A percentile compares a stretch with the other conserved stretches of the same genome.
Evolutionary conservation across 164 flowering plant genomes (phyloP).

Genomic region (Vitis riparia): DNA sequence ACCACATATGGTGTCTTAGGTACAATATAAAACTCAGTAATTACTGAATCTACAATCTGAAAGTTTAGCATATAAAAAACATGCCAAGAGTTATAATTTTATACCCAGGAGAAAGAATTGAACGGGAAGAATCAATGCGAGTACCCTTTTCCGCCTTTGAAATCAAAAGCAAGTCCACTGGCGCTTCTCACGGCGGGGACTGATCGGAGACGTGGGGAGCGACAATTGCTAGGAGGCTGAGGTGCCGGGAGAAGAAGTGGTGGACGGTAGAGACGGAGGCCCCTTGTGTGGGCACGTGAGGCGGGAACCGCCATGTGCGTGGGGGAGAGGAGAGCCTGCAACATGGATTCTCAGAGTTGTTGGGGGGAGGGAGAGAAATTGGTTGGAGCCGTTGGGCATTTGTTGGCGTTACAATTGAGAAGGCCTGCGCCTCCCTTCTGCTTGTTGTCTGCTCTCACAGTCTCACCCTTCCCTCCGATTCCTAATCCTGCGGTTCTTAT

Average conservation of each 20-base stretch:
- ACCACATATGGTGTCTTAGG: too few relatives aligned
- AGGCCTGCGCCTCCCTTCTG: too few relatives aligned
- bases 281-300: conserved; percentile 5
- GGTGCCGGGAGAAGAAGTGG: conserved; percentile 4
- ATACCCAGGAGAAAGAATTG: neutral
- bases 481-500: too few relatives aligned
- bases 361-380: neutral
- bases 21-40: too few relatives aligned
- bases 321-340: conserved; percentile 19
- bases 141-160: conserved; percentile 60
- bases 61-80: too few relatives aligned
- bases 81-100: too few relatives aligned
- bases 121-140: neutral
- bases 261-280: conserved; percentile 15
- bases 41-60: too few relatives aligned
- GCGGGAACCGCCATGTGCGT: conserved; percentile 8
- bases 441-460: too few relatives aligned
- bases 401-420: neutral
- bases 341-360: conserved; percentile 4
- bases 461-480: too few relatives aligned
- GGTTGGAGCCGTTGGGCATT: neutral
- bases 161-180: conserved; percentile 30
- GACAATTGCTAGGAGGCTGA: conserved; percentile 7
- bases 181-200: conserved; percentile 7
- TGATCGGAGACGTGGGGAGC: conserved; percentile 19